Conservation (phyloP, 2,329 filamentous ascomycete genomes). For the Rutstroemia sp. region DNA sequence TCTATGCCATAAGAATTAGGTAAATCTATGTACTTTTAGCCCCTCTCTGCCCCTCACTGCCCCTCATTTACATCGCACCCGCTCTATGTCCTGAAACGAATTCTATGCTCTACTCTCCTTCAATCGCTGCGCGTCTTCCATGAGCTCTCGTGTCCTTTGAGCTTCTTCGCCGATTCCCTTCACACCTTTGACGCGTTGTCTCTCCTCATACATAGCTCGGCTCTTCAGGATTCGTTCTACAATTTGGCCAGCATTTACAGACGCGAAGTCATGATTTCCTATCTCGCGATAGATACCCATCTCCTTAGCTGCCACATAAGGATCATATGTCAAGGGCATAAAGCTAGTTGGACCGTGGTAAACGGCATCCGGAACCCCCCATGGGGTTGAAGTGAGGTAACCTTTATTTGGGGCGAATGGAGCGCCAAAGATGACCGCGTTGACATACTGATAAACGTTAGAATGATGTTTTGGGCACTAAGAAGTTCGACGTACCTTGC, state of each 20-base stretch:
- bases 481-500: constrained; percentile 53
- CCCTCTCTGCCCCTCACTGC: neutral
- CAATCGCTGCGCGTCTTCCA: constrained; percentile 39
- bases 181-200: constrained; percentile 82
- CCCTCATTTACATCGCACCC: neutral
- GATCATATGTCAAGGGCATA: constrained; percentile 58
- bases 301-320: constrained; percentile 71
- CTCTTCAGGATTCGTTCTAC: constrained; percentile 85
- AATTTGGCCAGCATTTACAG: constrained; percentile 89
- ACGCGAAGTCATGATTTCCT: constrained; percentile 66
- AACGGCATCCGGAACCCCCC: constrained; percentile 67
- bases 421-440: constrained; percentile 81
- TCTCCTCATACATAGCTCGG: constrained; percentile 79
- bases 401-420: constrained; percentile 77
- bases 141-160: constrained; percentile 51
- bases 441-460: constrained; percentile 57
- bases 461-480: neutral
- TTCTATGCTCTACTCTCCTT: constrained; percentile 16
- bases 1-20: neutral
- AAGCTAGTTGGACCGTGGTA: constrained; percentile 97
- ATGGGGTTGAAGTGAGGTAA: constrained; percentile 70
- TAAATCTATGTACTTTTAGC: neutral
- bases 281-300: constrained; percentile 83
- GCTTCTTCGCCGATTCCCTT: constrained; percentile 73
- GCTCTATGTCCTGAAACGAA: neutral